These are phyloP conservation scores for Fusarium beomiforme DNA, from an alignment of 2,329 filamentous ascomycete species.

Conservation along the genomic window DNA sequence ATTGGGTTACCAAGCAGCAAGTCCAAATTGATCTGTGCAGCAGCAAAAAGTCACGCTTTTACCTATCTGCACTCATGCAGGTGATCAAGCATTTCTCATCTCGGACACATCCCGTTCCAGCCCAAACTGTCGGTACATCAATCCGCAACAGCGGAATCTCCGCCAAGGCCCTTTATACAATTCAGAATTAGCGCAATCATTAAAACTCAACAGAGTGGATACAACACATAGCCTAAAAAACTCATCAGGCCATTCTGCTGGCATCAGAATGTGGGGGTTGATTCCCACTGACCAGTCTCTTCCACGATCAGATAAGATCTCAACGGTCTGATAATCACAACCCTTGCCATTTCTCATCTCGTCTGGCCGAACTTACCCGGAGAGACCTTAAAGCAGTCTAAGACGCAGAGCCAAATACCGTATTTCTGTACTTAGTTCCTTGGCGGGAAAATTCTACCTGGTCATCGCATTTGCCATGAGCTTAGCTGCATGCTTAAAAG, in stretches of 20 bases:
- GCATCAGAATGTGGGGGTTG: not conserved
- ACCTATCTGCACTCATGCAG: not conserved
- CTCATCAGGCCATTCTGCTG: not conserved
- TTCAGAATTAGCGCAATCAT: not conserved
- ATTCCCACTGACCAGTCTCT: not conserved
- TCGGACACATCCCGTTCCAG: not conserved
- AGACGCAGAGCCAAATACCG: not conserved
- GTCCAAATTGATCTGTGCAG: not conserved
- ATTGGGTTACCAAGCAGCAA: not conserved
- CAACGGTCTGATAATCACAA: slow-evolving; percentile 6
- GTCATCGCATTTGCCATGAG: not conserved
- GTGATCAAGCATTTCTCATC: not conserved
- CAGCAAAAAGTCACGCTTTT: not conserved
- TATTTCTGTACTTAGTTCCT: slow-evolving; percentile 12
- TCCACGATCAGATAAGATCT: slow-evolving; percentile 28
- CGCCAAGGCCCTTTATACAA: not conserved
- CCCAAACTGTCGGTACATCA: not conserved
- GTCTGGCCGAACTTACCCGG: not conserved
- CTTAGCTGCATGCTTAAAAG: not conserved
- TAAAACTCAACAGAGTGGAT: not conserved
- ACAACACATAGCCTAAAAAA: not conserved
- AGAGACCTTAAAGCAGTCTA: not conserved
- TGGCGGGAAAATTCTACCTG: not conserved
- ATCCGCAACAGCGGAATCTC: not conserved
- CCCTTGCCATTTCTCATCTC: not conserved